These are phyloP conservation scores for Aegilops speltoides DNA, from an alignment of 176 grass and related monocot species.

Conservation along the genomic window DNA sequence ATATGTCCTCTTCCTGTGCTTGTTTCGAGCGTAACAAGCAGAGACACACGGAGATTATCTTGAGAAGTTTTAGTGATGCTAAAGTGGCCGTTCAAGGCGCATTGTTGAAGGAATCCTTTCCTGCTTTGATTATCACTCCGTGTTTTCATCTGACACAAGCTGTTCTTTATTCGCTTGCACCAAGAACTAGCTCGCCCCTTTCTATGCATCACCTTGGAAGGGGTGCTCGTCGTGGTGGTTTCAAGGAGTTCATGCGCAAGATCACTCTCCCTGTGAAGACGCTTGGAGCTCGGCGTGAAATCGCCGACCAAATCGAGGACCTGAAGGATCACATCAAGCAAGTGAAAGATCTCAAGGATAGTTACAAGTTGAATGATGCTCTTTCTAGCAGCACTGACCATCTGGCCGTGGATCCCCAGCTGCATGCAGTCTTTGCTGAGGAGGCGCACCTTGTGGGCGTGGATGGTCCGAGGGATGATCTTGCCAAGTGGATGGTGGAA, in stretches of 20 bases:
- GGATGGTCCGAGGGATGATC: constrained; percentile 1
- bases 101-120: too few species aligned
- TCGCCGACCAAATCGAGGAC: background rate
- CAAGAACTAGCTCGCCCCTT: too few species aligned
- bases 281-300: background rate
- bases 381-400: background rate
- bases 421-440: background rate
- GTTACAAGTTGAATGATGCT: background rate
- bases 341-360: background rate
- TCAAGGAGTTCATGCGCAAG: background rate
- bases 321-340: too few species aligned
- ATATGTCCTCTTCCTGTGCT: too few species aligned
- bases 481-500: background rate
- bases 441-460: background rate
- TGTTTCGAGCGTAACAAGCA: too few species aligned
- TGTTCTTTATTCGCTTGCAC: too few species aligned
- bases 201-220: background rate
- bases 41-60: too few species aligned
- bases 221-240: background rate
- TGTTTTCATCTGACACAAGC: too few species aligned
- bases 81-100: too few species aligned
- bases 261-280: background rate
- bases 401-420: background rate
- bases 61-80: too few species aligned
- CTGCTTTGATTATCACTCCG: too few species aligned